Conservation (phyloP, 495 filamentous ascomycete species). For the Talaromyces stipitatus region DNA sequence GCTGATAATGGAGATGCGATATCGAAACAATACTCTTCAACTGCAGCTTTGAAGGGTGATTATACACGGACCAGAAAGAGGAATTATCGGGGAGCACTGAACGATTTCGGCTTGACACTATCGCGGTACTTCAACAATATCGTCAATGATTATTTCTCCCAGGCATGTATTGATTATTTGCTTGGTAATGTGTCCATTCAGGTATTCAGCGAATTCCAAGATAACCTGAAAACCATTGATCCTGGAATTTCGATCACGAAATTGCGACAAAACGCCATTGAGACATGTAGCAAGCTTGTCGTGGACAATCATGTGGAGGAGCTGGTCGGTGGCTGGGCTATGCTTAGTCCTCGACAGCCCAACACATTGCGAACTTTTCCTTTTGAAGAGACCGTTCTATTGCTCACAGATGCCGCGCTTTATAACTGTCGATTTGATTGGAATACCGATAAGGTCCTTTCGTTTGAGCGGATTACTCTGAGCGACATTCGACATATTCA, state of each 20-base stretch:
- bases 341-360: conserved; percentile 60
- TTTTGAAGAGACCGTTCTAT: conserved; percentile 76
- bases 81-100: conserved; percentile 83
- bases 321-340: conserved; percentile 76
- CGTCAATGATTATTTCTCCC: conserved; percentile 93
- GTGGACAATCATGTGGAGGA: conserved; percentile 78
- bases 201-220: conserved; percentile 88
- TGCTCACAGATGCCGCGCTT: conserved; percentile 76
- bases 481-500: conserved; percentile 60
- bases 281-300: conserved; percentile 73
- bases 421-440: conserved; percentile 90
- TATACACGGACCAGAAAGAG: conserved; percentile 87
- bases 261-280: conserved; percentile 81
- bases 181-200: conserved; percentile 75
- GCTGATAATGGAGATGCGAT: conserved; percentile 78
- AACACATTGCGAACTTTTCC: conserved; percentile 57
- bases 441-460: conserved; percentile 83
- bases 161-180: conserved; percentile 90
- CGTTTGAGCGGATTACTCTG: conserved; percentile 81
- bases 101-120: conserved; percentile 85
- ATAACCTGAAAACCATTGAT: conserved; percentile 78
- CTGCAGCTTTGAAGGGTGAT: conserved; percentile 89
- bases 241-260: conserved; percentile 77
- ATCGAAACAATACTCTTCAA: conserved; percentile 68
- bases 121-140: conserved; percentile 66